Conservation (phyloP, 768 basidiomycete species). For the Tulasnella sp. region DNA sequence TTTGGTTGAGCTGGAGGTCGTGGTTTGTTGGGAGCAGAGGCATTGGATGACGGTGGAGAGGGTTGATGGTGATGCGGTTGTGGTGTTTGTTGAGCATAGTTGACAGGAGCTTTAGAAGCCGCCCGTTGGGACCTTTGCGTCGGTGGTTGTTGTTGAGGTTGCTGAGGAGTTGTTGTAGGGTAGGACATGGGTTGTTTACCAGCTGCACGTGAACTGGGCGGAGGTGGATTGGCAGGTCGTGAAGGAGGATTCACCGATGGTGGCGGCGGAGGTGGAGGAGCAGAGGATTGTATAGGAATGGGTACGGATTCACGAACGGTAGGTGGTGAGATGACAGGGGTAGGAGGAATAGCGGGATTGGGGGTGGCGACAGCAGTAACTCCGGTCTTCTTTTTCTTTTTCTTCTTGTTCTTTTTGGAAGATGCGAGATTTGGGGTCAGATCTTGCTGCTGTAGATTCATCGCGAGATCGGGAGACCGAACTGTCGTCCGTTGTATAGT, state of each 20-base stretch:
- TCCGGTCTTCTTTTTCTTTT: conserved; percentile 34
- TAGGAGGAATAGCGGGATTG: conserved; percentile 20
- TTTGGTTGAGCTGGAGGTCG: conserved; percentile 28
- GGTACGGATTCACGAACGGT: conserved; percentile 26
- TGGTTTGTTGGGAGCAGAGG: conserved; percentile 29
- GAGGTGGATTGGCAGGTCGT: conserved; percentile 33
- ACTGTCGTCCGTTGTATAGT: not conserved
- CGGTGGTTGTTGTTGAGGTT: conserved; percentile 25
- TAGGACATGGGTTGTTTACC: conserved; percentile 92
- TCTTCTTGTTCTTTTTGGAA: conserved; percentile 34
- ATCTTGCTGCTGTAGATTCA: not conserved
- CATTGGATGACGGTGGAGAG: conserved; percentile 35
- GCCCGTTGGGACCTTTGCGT: conserved; percentile 31
- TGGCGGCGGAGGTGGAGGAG: conserved; percentile 26
- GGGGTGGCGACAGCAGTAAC: conserved; percentile 22
- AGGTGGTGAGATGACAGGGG: conserved; percentile 20
- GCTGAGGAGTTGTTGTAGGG: conserved; percentile 24
- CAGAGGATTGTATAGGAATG: conserved; percentile 29
- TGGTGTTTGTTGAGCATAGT: no score
- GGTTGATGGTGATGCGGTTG: conserved; percentile 47
- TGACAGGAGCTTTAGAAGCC: conserved; percentile 43
- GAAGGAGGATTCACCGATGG: conserved; percentile 32
- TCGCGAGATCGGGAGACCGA: not conserved
- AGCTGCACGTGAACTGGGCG: conserved; percentile 69
- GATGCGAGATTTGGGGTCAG: not conserved